Percentiles rank a stretch among this genome's conserved stretches.
These are phyloP conservation scores for Penicillium griseofulvum DNA, from an alignment of 2,329 filamentous ascomycete species.

Conservation along the genomic window DNA sequence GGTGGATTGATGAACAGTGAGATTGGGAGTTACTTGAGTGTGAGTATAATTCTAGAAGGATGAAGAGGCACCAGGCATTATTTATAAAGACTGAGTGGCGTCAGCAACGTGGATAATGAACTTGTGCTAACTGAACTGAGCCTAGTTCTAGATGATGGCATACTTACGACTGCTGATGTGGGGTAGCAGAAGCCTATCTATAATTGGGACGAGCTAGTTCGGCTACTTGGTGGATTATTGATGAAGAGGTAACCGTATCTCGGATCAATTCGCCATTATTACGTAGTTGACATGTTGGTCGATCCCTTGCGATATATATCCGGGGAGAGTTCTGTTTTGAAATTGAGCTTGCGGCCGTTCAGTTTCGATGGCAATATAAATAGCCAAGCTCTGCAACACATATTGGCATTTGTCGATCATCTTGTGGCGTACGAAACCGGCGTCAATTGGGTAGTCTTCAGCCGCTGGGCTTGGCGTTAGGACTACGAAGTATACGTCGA, in stretches of 20 bases:
- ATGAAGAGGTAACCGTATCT: background rate
- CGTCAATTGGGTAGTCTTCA: background rate
- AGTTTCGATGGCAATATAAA: background rate
- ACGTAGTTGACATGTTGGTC: background rate
- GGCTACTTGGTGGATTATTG: background rate
- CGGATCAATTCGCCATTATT: background rate
- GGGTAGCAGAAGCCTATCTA: background rate
- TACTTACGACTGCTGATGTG: conserved; percentile 1
- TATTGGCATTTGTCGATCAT: background rate
- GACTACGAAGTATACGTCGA: background rate
- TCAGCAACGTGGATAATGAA: background rate
- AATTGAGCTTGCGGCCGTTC: too few species aligned
- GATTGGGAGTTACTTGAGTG: background rate
- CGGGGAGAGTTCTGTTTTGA: background rate
- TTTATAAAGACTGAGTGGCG: conserved; percentile 1
- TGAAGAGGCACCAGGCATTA: background rate
- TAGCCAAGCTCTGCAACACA: background rate
- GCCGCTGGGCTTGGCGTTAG: conserved; percentile 1
- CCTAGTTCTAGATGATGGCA: background rate
- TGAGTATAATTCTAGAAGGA: background rate
- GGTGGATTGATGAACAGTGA: background rate
- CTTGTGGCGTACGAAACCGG: background rate
- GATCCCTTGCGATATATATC: background rate
- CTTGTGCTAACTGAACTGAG: background rate
- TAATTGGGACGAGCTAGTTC: background rate